Evolutionary conservation across 345 rosid genomes (phyloP).

Genomic region (Camelina sativa): DNA sequence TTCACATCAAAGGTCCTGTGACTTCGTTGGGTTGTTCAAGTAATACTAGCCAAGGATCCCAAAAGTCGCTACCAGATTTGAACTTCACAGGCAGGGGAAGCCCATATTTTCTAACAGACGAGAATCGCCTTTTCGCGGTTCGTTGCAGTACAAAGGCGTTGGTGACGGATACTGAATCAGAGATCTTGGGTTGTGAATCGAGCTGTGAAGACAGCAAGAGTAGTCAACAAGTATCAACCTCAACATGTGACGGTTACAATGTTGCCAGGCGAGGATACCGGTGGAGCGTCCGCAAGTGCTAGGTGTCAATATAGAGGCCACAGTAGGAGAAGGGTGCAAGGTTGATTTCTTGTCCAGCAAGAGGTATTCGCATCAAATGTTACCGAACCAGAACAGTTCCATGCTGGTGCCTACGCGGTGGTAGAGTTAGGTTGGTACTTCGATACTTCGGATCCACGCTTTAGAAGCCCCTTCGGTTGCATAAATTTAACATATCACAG

Average conservation of each 20-base stretch:
- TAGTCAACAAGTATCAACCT: conserved; percentile 2
- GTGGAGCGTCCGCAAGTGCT: conserved; percentile 1
- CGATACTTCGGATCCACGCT: conserved; percentile 21
- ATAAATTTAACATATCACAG: neutral
- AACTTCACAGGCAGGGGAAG: conserved; percentile 30
- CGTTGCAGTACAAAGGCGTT: conserved; percentile 39
- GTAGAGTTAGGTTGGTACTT: conserved; percentile 29
- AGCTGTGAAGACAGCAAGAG: conserved; percentile 29
- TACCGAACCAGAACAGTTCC: neutral
- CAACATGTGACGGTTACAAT: conserved; percentile 42
- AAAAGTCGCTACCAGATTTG: neutral
- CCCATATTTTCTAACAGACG: conserved; percentile 3
- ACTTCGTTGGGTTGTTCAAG: conserved; percentile 30
- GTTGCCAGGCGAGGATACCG: conserved; percentile 48
- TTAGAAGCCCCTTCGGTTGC: conserved; percentile 1
- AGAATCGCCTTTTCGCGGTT: conserved; percentile 40
- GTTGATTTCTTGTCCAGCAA: conserved; percentile 12
- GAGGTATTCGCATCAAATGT: neutral
- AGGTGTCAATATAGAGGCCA: conserved; percentile 5
- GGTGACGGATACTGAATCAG: neutral
- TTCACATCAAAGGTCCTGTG: conserved; percentile 24
- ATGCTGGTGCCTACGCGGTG: neutral
- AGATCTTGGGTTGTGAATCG: conserved; percentile 47
- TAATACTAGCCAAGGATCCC: conserved; percentile 1
- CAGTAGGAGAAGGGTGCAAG: conserved; percentile 3